Evolutionary conservation across 306 rosid genomes (phyloP).

Genomic region (Glycyrrhiza uralensis): DNA sequence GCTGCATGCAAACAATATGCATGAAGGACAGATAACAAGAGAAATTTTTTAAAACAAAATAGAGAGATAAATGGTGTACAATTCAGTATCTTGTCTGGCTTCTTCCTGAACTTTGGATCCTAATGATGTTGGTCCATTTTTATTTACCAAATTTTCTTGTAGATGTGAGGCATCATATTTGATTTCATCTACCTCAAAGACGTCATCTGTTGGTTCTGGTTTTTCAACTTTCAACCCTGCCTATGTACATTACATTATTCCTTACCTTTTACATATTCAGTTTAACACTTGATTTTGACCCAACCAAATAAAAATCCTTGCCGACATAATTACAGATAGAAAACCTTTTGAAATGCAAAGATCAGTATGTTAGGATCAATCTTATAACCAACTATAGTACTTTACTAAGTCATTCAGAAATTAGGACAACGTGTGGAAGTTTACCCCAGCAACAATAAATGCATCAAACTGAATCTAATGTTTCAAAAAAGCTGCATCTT

Average conservation of each 20-base stretch:
- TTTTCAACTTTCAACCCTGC: conserved; percentile 37
- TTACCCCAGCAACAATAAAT: background rate
- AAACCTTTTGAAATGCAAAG: background rate
- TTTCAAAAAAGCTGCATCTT: no score
- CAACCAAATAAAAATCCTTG: background rate
- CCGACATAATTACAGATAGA: background rate
- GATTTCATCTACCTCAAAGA: conserved; percentile 16
- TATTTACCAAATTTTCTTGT: conserved; percentile 27
- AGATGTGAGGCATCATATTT: background rate
- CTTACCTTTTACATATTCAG: background rate
- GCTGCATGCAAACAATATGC: conserved; percentile 46
- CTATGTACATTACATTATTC: no score
- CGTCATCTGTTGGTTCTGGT: conserved; percentile 36
- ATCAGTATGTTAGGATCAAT: no score
- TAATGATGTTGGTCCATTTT: conserved; percentile 14
- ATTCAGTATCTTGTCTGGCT: conserved; percentile 23
- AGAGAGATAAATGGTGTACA: background rate
- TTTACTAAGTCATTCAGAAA: background rate
- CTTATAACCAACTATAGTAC: background rate
- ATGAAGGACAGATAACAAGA: conserved; percentile 7
- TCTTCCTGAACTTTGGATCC: conserved; percentile 26
- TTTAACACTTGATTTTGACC: no score
- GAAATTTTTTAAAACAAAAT: background rate
- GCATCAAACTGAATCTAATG: no score
- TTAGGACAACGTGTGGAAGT: background rate